Percentiles rank a stretch among this genome's conserved stretches.
Conservation (phyloP, 306 rosid species). For the Begonia fuchsioides region DNA sequence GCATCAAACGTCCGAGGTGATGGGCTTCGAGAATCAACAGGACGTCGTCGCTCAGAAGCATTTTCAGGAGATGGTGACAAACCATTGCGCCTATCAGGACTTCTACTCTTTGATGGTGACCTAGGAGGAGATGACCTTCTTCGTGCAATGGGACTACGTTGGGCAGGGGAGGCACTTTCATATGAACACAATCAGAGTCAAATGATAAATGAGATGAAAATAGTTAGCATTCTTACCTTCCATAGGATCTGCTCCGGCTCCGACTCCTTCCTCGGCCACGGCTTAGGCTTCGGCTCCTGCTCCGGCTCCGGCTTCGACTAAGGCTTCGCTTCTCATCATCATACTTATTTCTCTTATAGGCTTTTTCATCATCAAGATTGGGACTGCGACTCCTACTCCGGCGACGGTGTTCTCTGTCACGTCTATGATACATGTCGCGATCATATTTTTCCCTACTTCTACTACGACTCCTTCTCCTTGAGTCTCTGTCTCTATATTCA, state of each 20-base stretch:
- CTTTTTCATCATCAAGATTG: constrained; percentile 33
- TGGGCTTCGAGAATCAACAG: constrained; percentile 39
- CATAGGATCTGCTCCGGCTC: constrained; percentile 24
- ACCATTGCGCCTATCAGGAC: constrained; percentile 25
- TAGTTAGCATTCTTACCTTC: constrained; percentile 22
- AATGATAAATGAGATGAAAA: not conserved
- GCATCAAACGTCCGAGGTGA: constrained; percentile 42
- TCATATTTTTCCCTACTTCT: no score
- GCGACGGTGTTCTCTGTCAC: constrained; percentile 36
- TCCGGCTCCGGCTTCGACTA: constrained; percentile 24
- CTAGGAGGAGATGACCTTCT: constrained; percentile 33
- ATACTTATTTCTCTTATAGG: constrained; percentile 31
- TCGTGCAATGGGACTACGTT: constrained; percentile 20
- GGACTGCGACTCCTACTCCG: constrained; percentile 52
- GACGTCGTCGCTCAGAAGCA: constrained; percentile 25
- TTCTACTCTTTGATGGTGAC: constrained; percentile 25
- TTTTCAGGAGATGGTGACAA: constrained; percentile 29
- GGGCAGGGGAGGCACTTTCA: constrained; percentile 32
- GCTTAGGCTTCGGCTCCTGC: not conserved
- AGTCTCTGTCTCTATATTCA: no score
- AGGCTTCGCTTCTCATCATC: constrained; percentile 39
- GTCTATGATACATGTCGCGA: constrained; percentile 28
- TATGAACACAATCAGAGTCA: constrained; percentile 14
- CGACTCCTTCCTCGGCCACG: no score
- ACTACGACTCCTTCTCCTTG: no score